A percentile compares a stretch with the other conserved stretches of the same genome.
Conservation (phyloP, 2,329 filamentous ascomycete genomes). For the Fusarium sp. region DNA sequence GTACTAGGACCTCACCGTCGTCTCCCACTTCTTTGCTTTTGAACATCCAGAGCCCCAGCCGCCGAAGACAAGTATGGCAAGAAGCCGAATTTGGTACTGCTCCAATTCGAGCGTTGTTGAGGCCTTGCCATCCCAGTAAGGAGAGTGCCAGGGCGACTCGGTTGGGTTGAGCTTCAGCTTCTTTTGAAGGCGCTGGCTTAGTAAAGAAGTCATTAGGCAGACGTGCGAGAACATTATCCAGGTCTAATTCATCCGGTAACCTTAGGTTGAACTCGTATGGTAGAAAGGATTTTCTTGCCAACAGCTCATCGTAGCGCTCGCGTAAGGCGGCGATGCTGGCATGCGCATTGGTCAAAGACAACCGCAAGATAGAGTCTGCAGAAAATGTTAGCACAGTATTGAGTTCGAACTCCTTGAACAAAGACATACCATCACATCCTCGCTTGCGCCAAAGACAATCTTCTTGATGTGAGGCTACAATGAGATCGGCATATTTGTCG, state of each 20-base stretch:
- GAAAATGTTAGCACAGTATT: constrained; percentile 42
- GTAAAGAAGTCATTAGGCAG: constrained; percentile 70
- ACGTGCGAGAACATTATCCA: constrained; percentile 64
- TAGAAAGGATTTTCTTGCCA: constrained; percentile 65
- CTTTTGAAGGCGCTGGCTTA: constrained; percentile 54
- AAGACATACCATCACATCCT: constrained; percentile 81
- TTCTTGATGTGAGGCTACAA: constrained; percentile 81
- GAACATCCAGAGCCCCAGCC: constrained; percentile 95
- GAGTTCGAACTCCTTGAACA: constrained; percentile 1
- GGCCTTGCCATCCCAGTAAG: constrained; percentile 81
- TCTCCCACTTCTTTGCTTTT: constrained; percentile 77
- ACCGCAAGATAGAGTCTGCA: constrained; percentile 69
- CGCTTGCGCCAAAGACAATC: constrained; percentile 88
- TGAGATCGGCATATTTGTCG: constrained; percentile 79
- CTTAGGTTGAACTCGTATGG: constrained; percentile 74
- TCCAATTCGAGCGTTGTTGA: constrained; percentile 66
- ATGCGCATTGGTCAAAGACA: constrained; percentile 73
- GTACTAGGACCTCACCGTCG: constrained; percentile 65
- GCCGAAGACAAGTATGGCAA: constrained; percentile 88
- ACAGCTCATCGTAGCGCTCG: constrained; percentile 75
- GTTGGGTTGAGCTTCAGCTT: constrained; percentile 59
- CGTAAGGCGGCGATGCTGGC: constrained; percentile 70
- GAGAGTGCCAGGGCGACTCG: constrained; percentile 76
- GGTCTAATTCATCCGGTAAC: constrained; percentile 65
- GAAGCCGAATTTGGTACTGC: constrained; percentile 79